Conservation (phyloP, 805 yeast species). For the Candida quercuum region DNA sequence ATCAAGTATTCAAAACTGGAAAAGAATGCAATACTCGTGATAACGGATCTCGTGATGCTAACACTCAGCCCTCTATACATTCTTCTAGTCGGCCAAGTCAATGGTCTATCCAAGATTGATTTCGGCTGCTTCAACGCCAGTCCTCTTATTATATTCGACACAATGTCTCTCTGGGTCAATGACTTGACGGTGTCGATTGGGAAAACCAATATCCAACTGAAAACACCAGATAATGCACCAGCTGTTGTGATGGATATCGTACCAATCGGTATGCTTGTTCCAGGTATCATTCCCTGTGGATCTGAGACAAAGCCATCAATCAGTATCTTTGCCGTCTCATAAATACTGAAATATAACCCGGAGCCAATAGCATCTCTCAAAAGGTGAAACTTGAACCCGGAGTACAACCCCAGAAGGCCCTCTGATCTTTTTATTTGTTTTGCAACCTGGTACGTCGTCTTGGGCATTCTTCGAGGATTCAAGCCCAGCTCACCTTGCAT, state of each 20-base stretch:
- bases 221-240: conserved; percentile 76
- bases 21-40: conserved; percentile 73
- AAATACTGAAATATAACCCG: conserved; percentile 67
- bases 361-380: conserved; percentile 66
- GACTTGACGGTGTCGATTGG: conserved; percentile 82
- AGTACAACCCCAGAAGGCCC: conserved; percentile 62
- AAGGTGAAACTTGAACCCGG: conserved; percentile 67
- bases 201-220: conserved; percentile 70
- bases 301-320: conserved; percentile 25
- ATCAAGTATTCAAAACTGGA: conserved; percentile 64
- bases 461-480: conserved; percentile 29
- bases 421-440: conserved; percentile 50
- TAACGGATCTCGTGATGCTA: conserved; percentile 62
- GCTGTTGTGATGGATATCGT: conserved; percentile 53
- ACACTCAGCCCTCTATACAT: conserved; percentile 79
- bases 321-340: conserved; percentile 63
- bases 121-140: conserved; percentile 37
- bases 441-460: conserved; percentile 38
- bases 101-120: conserved; percentile 28
- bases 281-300: conserved; percentile 25
- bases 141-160: conserved; percentile 56
- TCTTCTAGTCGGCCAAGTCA: conserved; percentile 37
- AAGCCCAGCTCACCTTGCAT: conserved; percentile 25
- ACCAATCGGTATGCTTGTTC: conserved; percentile 26
- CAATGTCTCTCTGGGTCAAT: conserved; percentile 66